phyloP scores from a whole-genome alignment of 176 grass and related monocot genomes.

The Ensete ventricosum region DNA sequence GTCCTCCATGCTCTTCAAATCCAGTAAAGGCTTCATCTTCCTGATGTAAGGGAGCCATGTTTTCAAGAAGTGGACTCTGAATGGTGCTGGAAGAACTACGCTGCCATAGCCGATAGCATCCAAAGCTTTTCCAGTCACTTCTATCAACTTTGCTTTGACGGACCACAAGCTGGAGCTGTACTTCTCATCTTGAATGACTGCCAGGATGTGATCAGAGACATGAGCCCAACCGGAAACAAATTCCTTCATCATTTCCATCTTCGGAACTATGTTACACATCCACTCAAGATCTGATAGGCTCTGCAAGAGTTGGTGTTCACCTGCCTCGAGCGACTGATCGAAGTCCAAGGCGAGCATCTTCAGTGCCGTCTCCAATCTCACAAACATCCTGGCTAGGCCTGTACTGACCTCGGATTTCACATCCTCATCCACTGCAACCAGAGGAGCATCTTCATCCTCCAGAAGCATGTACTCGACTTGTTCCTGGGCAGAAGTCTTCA shows the following conservation, averaged over 20 bases:
- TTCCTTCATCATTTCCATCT: slow-evolving; percentile 72
- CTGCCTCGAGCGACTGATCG: slow-evolving; percentile 43
- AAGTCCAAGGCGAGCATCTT: slow-evolving; percentile 41
- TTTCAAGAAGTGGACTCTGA: slow-evolving; percentile 54
- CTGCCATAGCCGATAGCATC: slow-evolving; percentile 81
- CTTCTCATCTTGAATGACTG: slow-evolving; percentile 40
- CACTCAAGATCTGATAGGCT: slow-evolving; percentile 72
- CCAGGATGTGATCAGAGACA: slow-evolving; percentile 45
- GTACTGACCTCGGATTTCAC: slow-evolving; percentile 48
- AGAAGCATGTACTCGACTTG: slow-evolving; percentile 97
- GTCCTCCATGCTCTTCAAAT: slow-evolving; percentile 36
- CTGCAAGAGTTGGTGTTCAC: slow-evolving; percentile 46
- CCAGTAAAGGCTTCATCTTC: slow-evolving; percentile 49
- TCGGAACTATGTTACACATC: slow-evolving; percentile 49
- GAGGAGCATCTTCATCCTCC: slow-evolving; percentile 57
- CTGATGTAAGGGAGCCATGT: slow-evolving; percentile 82
- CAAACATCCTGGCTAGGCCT: slow-evolving; percentile 50
- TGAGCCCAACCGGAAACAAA: slow-evolving; percentile 70
- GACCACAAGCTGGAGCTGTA: slow-evolving; percentile 49
- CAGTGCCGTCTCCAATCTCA: slow-evolving; percentile 33
- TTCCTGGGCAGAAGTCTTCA: slow-evolving; percentile 90
- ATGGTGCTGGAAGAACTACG: slow-evolving; percentile 52
- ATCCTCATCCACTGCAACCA: slow-evolving; percentile 67
- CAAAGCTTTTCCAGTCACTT: slow-evolving; percentile 68
- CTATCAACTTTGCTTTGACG: slow-evolving; percentile 62